Conservation (phyloP, 495 filamentous ascomycete genomes). For the Saxophila tyrrhenica region DNA sequence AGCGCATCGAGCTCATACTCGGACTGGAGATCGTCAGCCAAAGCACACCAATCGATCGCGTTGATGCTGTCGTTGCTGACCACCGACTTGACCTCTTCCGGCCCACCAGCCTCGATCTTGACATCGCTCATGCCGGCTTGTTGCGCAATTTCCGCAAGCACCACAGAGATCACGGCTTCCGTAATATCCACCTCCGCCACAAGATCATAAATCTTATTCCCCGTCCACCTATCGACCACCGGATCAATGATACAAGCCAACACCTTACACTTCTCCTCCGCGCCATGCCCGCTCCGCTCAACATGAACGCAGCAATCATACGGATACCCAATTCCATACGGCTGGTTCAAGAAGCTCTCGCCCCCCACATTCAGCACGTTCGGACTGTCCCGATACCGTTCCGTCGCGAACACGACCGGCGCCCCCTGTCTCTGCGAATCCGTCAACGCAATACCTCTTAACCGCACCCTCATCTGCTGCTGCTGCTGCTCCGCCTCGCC, state of each 20-base stretch:
- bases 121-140: not conserved
- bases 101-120: constrained; percentile 2
- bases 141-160: constrained; percentile 2
- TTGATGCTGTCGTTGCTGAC: not conserved
- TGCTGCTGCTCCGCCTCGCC: not conserved
- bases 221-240: constrained; percentile 8
- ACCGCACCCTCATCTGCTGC: not conserved
- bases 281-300: not conserved
- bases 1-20: not conserved
- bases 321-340: constrained; percentile 5
- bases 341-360: constrained; percentile 7
- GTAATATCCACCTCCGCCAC: constrained; percentile 15
- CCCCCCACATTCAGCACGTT: constrained; percentile 8
- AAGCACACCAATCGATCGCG: constrained; percentile 7
- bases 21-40: constrained; percentile 10
- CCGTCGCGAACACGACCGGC: constrained; percentile 8
- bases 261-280: constrained; percentile 4
- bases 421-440: constrained; percentile 12
- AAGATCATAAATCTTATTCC: constrained; percentile 4
- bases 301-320: constrained; percentile 8
- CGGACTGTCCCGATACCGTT: constrained; percentile 4
- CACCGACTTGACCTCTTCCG: not conserved
- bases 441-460: constrained; percentile 13
- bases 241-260: constrained; percentile 8
- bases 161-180: constrained; percentile 6